Conservation (phyloP, 2,329 filamentous ascomycete genomes). For the Clarireedia monteithiana region DNA sequence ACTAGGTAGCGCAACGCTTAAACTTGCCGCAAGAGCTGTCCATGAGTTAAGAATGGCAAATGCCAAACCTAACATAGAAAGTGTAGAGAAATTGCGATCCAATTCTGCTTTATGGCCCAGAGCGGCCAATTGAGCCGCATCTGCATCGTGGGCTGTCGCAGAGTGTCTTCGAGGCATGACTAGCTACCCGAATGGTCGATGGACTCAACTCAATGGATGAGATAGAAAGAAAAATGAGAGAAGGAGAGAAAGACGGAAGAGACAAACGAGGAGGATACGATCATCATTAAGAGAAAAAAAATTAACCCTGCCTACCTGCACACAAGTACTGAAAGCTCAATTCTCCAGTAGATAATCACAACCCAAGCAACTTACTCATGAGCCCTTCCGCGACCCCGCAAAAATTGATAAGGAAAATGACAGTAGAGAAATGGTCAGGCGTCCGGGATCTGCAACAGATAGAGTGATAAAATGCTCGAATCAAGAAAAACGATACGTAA, state of each 20-base stretch:
- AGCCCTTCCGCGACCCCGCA: conserved; percentile 1
- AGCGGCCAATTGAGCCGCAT: conserved; percentile 39
- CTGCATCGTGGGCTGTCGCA: conserved; percentile 3
- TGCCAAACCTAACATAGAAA: conserved; percentile 51
- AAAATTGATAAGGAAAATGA: conserved; percentile 7
- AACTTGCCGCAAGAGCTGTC: conserved; percentile 42
- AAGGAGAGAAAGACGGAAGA: not conserved
- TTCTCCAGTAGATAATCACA: too few species aligned
- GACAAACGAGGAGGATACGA: not conserved
- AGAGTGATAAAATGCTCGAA: too few species aligned
- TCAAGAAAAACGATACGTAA: conserved; percentile 1
- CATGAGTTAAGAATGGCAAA: conserved; percentile 52
- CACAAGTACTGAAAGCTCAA: not conserved
- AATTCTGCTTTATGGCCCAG: conserved; percentile 43
- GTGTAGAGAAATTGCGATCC: conserved; percentile 45
- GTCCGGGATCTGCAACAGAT: too few species aligned
- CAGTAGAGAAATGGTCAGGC: conserved; percentile 2
- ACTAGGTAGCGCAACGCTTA: conserved; percentile 52
- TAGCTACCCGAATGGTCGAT: not conserved
- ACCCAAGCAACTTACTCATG: too few species aligned
- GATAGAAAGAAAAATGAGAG: not conserved
- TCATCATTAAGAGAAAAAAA: not conserved
- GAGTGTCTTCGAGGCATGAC: not conserved
- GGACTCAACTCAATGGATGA: not conserved
- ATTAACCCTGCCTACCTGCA: not conserved